Percentiles rank a stretch among this genome's conserved stretches.
Evolutionary conservation across 192 early-diverging fungal genomes (phyloP).

Genomic region (Endogone sp.): DNA sequence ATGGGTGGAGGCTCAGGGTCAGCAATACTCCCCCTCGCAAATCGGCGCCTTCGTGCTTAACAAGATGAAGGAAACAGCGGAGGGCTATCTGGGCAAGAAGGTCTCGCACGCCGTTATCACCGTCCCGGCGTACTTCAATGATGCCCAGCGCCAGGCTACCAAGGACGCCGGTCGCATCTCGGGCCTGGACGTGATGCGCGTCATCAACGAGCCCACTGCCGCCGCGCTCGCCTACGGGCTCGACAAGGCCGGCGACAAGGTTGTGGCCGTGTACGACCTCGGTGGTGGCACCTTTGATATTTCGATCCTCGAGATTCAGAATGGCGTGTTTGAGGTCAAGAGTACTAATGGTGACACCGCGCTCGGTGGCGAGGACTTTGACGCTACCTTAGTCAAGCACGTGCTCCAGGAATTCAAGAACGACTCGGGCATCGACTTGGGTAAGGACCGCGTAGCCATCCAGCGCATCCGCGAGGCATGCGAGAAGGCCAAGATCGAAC

Average conservation of each 20-base stretch:
- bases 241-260: conserved; percentile 81
- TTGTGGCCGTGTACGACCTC: conserved; percentile 95
- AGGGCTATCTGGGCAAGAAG: conserved; percentile 74
- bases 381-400: conserved; percentile 67
- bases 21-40: conserved; percentile 95
- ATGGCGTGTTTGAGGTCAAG: conserved; percentile 98
- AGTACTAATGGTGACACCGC: conserved; percentile 97
- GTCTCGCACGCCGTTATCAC: conserved; percentile 93
- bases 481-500: conserved; percentile 99
- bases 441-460: conserved; percentile 89
- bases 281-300: conserved; percentile 99
- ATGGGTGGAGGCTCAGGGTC: conserved; percentile 93
- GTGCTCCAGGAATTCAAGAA: conserved; percentile 91
- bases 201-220: conserved; percentile 96
- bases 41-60: conserved; percentile 94
- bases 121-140: conserved; percentile 99
- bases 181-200: conserved; percentile 85
- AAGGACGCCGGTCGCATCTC: conserved; percentile 93
- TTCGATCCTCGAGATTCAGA: conserved; percentile 96
- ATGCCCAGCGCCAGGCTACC: conserved; percentile 94
- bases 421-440: conserved; percentile 81
- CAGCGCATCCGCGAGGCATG: conserved; percentile 96
- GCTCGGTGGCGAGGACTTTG: conserved; percentile 77
- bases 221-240: conserved; percentile 91
- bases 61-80: conserved; percentile 99